A percentile compares a stretch with the other conserved stretches of the same genome.
These are phyloP conservation scores for Coemansia asiatica DNA, from an alignment of 192 early-diverging fungal genomes.

Conservation along the genomic window DNA sequence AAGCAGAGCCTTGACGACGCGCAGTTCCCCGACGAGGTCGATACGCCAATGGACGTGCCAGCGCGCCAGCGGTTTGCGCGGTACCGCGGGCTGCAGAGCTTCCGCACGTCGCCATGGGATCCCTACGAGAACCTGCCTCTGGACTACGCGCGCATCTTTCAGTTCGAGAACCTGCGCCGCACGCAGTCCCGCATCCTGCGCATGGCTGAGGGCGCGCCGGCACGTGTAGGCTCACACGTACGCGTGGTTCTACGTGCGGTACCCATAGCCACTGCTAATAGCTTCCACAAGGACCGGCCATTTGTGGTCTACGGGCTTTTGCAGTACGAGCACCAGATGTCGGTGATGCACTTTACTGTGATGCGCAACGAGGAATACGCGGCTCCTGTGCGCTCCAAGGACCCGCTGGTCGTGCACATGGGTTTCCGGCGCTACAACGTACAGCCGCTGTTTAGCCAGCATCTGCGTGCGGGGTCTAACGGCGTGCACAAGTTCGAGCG, in stretches of 20 bases:
- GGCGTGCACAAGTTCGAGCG: constrained; percentile 95
- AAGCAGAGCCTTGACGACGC: constrained; percentile 63
- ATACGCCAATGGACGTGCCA: constrained; percentile 83
- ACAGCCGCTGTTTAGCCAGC: constrained; percentile 86
- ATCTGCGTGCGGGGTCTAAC: constrained; percentile 79
- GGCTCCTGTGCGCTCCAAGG: constrained; percentile 88
- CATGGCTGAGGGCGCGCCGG: constrained; percentile 51
- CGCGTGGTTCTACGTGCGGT: constrained; percentile 72
- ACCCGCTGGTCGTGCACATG: constrained; percentile 80
- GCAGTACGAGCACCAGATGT: constrained; percentile 94
- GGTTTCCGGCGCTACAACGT: constrained; percentile 89
- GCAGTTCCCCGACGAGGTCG: constrained; percentile 96
- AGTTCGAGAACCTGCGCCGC: constrained; percentile 85
- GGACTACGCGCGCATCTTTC: constrained; percentile 95
- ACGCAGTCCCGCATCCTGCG: constrained; percentile 76
- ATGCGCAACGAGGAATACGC: constrained; percentile 72
- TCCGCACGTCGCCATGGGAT: constrained; percentile 96
- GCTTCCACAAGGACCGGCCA: constrained; percentile 23
- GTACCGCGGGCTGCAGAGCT: constrained; percentile 93
- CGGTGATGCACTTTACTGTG: constrained; percentile 78
- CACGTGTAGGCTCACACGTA: constrained; percentile 68
- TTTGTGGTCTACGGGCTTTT: constrained; percentile 69
- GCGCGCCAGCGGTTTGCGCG: constrained; percentile 87
- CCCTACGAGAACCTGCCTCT: constrained; percentile 96
- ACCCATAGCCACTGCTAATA: constrained; percentile 32